Conservation (phyloP, 768 basidiomycete species). For the Leccinum boreale region DNA sequence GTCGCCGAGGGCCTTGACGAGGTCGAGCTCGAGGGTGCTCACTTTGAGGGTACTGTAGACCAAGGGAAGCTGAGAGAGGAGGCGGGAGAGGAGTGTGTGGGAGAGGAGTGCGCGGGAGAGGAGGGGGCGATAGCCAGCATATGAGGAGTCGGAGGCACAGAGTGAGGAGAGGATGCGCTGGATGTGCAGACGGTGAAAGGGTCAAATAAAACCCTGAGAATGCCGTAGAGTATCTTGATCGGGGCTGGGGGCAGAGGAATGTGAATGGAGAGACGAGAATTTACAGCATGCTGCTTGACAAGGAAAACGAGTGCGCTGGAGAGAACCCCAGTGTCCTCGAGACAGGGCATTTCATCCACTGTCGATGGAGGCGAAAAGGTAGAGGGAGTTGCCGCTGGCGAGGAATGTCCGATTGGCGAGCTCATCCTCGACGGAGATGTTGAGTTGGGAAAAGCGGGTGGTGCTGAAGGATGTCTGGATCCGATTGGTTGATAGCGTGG, state of each 20-base stretch:
- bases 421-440: too few species aligned
- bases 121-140: conserved; percentile 79
- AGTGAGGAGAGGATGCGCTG: conserved; percentile 70
- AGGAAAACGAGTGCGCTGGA: too few species aligned
- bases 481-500: too few species aligned
- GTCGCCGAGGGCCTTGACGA: conserved; percentile 72
- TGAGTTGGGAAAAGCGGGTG: too few species aligned
- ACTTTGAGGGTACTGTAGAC: conserved; percentile 89
- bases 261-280: too few species aligned
- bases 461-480: too few species aligned
- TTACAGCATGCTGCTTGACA: too few species aligned
- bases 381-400: too few species aligned
- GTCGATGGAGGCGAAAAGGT: too few species aligned
- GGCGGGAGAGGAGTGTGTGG: conserved; percentile 75
- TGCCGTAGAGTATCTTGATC: conserved; percentile 49
- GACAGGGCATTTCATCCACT: too few species aligned
- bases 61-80: conserved; percentile 88
- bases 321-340: too few species aligned
- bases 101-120: conserved; percentile 88
- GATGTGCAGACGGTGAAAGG: conserved; percentile 76
- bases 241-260: background rate
- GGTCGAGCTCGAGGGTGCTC: conserved; percentile 59
- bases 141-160: conserved; percentile 41
- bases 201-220: conserved; percentile 92
- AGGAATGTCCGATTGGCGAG: too few species aligned